Base-by-base conservation (phyloP, 345 rosid genomes). In the Aquilaria yunnanensis region DNA sequence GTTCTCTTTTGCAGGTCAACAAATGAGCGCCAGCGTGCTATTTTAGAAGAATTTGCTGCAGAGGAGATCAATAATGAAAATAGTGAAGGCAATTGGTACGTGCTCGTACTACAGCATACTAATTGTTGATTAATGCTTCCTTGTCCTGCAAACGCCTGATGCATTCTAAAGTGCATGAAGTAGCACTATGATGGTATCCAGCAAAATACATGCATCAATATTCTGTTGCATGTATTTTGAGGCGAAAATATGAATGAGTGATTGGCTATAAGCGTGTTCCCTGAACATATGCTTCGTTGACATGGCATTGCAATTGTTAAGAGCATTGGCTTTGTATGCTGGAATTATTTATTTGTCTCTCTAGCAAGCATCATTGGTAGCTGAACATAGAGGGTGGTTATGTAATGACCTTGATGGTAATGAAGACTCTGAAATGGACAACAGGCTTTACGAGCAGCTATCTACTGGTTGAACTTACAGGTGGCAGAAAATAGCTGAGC, bases 401-500 rank as follows among this genome's bases (percentile, higher is more conserved):
- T 46, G 59, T 70, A 68, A 66, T 64, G 65, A 68, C 66, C 67
- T 64, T 34, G 79, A 74, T 74, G 74, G 72, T 87, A 74, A 87
- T 90, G 78, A 80, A 81, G 80, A 79, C 78, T 85, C 77, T 84
- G 75, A 83, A 82, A 80, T 85, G 98, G 69, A 80, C 75, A 81
- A 85, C 92, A 87, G 98, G 96, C 87, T 91, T 87, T 79, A 82
- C 65, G 80, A 83, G 91, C 82, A 83, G 91, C 92, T 94, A 77
- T 90, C 87, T 90, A 75, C 98, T 93, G 96, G 92, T 90, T 93
- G 92, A 88, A 88, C 94, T 90, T 90, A 81, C 97, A 93, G 98
- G 97, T 84, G 90, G 88, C 74, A 72, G 76, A 76, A 64, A 71
- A 51, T 81, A 56, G 61, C 67, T 51, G 77, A 78, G 67, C 77